Evolutionary conservation across 129 eudicot genomes (phyloP).

Genomic region (Mikania micrantha): DNA sequence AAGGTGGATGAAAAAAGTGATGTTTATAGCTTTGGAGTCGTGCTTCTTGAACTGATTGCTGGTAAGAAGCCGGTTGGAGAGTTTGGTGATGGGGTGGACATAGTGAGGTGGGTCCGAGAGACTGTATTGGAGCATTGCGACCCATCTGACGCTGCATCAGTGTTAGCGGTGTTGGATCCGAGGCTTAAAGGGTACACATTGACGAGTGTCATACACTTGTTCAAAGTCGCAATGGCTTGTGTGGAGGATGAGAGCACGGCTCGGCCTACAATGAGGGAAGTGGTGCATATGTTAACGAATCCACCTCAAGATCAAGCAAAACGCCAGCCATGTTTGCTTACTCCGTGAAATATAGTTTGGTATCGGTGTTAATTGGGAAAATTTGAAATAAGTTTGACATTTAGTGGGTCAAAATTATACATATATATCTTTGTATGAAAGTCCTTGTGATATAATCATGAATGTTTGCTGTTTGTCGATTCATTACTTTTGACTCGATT

Average conservation of each 20-base stretch:
- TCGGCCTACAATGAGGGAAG: conserved; percentile 94
- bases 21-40: conserved; percentile 92
- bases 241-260: conserved; percentile 73
- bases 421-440: conserved; percentile 7
- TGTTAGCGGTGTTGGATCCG: conserved; percentile 67
- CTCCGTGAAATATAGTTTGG: conserved; percentile 26
- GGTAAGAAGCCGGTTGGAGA: conserved; percentile 89
- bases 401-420: conserved; percentile 18
- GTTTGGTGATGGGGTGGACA: conserved; percentile 92
- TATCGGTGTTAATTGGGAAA: conserved; percentile 3
- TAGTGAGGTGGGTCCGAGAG: conserved; percentile 77
- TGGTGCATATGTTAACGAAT: conserved; percentile 74
- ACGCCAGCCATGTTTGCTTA: conserved; percentile 18
- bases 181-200: conserved; percentile 64
- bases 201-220: conserved; percentile 48
- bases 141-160: conserved; percentile 59
- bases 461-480: neutral
- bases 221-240: conserved; percentile 82
- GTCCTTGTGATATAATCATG: conserved; percentile 14
- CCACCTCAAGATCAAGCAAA: conserved; percentile 31
- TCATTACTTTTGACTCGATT: neutral
- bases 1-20: conserved; percentile 89
- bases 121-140: conserved; percentile 51
- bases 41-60: conserved; percentile 71
- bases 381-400: conserved; percentile 25